A percentile compares a stretch with the other conserved stretches of the same genome.
Evolutionary conservation across 192 early-diverging fungal species (phyloP).

Genomic region (Cetraspora pellucida): DNA sequence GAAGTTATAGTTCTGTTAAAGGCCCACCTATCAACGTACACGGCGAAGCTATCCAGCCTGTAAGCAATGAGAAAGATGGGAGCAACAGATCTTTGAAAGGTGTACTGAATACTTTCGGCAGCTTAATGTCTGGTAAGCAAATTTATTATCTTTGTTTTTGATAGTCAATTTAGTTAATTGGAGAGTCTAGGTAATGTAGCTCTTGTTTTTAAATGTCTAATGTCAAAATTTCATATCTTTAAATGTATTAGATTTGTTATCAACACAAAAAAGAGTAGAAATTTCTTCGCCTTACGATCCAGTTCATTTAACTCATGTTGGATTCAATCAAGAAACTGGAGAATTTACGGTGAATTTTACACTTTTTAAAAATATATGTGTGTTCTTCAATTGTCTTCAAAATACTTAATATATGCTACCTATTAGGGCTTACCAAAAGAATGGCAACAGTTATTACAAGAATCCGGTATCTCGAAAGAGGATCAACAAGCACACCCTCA

Average conservation of each 20-base stretch:
- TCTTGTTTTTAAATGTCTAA: neutral
- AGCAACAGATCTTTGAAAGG: constrained; percentile 54
- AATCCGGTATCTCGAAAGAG: constrained; percentile 92
- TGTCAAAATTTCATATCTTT: neutral
- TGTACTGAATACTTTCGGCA: constrained; percentile 57
- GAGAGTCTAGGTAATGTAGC: too few relatives aligned
- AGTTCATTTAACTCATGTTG: constrained; percentile 96
- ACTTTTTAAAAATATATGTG: neutral
- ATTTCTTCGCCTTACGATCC: constrained; percentile 96
- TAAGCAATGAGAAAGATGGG: constrained; percentile 28
- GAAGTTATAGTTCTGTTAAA: constrained; percentile 38
- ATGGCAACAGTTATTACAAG: constrained; percentile 89
- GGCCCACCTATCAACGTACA: constrained; percentile 39
- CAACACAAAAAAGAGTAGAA: constrained; percentile 77
- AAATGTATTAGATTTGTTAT: constrained; percentile 48
- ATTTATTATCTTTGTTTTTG: neutral
- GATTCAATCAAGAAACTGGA: constrained; percentile 94
- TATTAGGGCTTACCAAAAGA: constrained; percentile 88
- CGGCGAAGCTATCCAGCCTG: constrained; percentile 38
- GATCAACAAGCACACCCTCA: constrained; percentile 94
- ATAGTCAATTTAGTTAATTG: neutral
- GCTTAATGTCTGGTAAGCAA: constrained; percentile 49
- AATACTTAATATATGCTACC: neutral
- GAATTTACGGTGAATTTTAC: constrained; percentile 82
- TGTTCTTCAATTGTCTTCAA: too few relatives aligned